Base-by-base conservation (phyloP, 805 yeast genomes). In the Lipomyces spencermartinsiae region DNA sequence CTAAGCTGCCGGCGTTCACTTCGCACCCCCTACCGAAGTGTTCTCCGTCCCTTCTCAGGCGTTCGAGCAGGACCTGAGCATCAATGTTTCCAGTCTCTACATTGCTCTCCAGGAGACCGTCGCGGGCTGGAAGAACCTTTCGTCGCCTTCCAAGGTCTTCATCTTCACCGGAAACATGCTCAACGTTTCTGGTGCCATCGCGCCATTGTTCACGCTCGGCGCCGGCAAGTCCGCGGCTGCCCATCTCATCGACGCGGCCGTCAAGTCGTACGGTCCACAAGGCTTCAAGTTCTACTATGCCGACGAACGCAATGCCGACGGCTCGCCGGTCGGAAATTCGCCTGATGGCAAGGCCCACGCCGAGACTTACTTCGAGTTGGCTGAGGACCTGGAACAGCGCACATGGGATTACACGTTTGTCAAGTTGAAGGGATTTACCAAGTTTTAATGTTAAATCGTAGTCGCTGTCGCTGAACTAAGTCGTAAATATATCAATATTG, bases 101-200 rank as follows among this genome's bases (percentile, higher is more conserved):
- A 16, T 3, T 39, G 49, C 49, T 2, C 12, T 39, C 16, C 49
- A 3, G 49, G 49, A 39, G n/a, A 16, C 49, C 16, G 49, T 39
- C 49, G n/a, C n/a, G 49, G 49, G 29, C n/a, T 39, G 12, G 16
- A 39, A 39, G 49, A 39, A 16, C 16, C 12, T 39, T 39, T 12
- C 16, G 49, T 39, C 49, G n/a, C n/a, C 49, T 14, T 16, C 49
- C 49, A 39, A 39, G 49, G 12, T 12, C 49, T 39, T 39, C n/a
- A 39, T 39, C n/a, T 16, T 39, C 49, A 39, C 49, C n/a, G 49
- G 49, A 39, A 39, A 39, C n/a, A 39, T 39, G 49, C n/a, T 39
- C 16, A 39, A 39, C 3, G 3, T 25, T 39, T 39, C n/a, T 39
- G 49, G 49, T 3, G 49, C 49, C 12, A 12, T 39, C n/a, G 16